Evolutionary conservation across 2,329 filamentous ascomycete species (phyloP).

Genomic region (Fusarium odoratissimum): DNA sequence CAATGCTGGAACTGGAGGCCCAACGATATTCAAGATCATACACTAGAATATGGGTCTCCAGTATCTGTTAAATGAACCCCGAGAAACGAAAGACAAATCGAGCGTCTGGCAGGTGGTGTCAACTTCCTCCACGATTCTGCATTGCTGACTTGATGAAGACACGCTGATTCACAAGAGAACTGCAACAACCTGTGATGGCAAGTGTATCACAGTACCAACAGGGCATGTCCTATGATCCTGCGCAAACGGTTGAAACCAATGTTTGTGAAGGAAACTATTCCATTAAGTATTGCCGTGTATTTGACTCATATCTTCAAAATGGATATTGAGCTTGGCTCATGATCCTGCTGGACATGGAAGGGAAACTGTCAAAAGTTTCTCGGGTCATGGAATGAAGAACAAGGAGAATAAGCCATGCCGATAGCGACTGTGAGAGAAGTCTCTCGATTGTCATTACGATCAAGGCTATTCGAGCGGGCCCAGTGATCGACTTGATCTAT

Average conservation of each 20-base stretch:
- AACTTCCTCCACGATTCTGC: neutral
- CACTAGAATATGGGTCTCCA: slow-evolving; percentile 66
- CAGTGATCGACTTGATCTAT: neutral
- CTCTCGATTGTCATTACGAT: neutral
- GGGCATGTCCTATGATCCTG: slow-evolving; percentile 60
- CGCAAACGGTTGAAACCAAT: slow-evolving; percentile 61
- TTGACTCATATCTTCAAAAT: too few relatives aligned
- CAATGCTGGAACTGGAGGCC: slow-evolving; percentile 76
- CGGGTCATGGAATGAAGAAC: too few relatives aligned
- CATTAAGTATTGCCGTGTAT: too few relatives aligned
- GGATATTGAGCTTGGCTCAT: neutral
- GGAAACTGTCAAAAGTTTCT: neutral
- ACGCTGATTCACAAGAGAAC: slow-evolving; percentile 73
- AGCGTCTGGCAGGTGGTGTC: slow-evolving; percentile 51
- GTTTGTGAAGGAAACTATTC: neutral
- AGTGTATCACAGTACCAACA: slow-evolving; percentile 70
- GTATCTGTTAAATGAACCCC: slow-evolving; percentile 64
- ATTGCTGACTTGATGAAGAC: slow-evolving; percentile 55
- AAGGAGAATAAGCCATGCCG: neutral
- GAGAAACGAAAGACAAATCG: slow-evolving; percentile 63
- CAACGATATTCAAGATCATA: slow-evolving; percentile 70
- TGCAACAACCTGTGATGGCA: slow-evolving; percentile 73
- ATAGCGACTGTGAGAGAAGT: too few relatives aligned
- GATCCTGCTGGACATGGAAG: neutral
- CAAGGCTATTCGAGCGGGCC: neutral